Base-by-base conservation (phyloP, 2,329 filamentous ascomycete genomes). In the Xylaria arbuscula region DNA sequence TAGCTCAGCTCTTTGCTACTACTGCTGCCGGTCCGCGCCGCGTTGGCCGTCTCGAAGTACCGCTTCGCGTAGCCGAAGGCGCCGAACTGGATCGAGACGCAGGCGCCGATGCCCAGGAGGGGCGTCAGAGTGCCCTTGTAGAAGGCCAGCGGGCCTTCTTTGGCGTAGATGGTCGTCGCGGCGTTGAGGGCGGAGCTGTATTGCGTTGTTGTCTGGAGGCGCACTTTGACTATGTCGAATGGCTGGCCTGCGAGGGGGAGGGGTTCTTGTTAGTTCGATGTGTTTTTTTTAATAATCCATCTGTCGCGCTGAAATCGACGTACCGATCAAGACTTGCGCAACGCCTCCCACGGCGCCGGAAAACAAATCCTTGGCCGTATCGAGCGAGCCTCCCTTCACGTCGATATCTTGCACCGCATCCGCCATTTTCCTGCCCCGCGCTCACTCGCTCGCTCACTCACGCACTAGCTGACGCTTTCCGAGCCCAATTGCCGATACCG, bases 11-110 rank as follows among this genome's bases (percentile, higher is more conserved):
- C n/a, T 7, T 45, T 45, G 40, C 17, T 40, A 7, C 36, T 42
- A 42, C 17, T 17, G 15, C 79, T 68, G 70, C 86, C 48, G 90
- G 90, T 83, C 74, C 70, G 87, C 87, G 77, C 90, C 82, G 84
- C 79, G 81, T 97, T 97, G 72, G 87, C 86, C 53, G 88, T 84
- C 83, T 98, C 95, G 79, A 99, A 90, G 76, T 88, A 91, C 68
- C 96, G 93, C 68, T 93, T 92, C 9, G 95, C 94, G 78, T 92
- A 91, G 85, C 98, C 94, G 86, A 98, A 99, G 76, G 92, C 96
- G 71, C 94, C 96, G 81, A 99, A 99, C 85, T 99, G 96, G 76
- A 99, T 92, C n/a, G 94, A 98, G 54, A 96, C 94, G 80, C 96
- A 99, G 74, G 96, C 96, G 74, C 96, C 96, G 78, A 99, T 98